Conservation (phyloP, 805 yeast genomes). For the Myxozyma lipomycoides region DNA sequence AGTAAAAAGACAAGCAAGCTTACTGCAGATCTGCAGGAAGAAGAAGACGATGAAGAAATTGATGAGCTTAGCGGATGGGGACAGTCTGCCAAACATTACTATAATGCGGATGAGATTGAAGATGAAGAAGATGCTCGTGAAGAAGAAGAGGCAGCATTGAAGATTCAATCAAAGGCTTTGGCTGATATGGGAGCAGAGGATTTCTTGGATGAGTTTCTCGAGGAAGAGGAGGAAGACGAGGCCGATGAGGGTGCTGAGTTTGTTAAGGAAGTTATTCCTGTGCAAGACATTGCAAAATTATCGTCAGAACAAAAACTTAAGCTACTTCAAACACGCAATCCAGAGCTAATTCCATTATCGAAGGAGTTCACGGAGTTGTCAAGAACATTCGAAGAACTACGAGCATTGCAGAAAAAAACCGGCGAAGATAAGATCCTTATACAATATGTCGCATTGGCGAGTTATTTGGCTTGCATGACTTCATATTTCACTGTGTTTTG, state of each 20-base stretch:
- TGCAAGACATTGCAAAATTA: conserved; percentile 48
- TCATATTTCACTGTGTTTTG: conserved; percentile 74
- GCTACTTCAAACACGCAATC: conserved; percentile 60
- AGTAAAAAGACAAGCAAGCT: conserved; percentile 22
- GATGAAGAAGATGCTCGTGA: conserved; percentile 74
- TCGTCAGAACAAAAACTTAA: conserved; percentile 52
- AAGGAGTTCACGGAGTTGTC: conserved; percentile 52
- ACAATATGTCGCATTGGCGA: conserved; percentile 65
- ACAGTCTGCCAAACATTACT: conserved; percentile 35
- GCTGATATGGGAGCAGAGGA: conserved; percentile 73
- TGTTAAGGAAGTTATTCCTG: conserved; percentile 38
- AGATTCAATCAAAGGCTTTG: conserved; percentile 76
- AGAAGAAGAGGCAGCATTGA: conserved; percentile 82
- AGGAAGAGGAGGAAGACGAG: conserved; percentile 64
- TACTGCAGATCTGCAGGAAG: conserved; percentile 49
- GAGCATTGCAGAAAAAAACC: conserved; percentile 1
- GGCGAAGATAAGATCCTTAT: conserved; percentile 35
- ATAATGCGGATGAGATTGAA: conserved; percentile 41
- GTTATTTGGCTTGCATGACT: conserved; percentile 73
- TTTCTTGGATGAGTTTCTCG: conserved; percentile 67
- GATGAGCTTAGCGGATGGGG: conserved; percentile 43
- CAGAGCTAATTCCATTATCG: conserved; percentile 77
- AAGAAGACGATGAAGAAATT: conserved; percentile 42
- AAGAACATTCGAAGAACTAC: conserved; percentile 39
- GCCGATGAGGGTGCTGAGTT: conserved; percentile 38